These are phyloP conservation scores for Chrysoporthe puriensis DNA, from an alignment of 2,329 filamentous ascomycete genomes.

Conservation along the genomic window DNA sequence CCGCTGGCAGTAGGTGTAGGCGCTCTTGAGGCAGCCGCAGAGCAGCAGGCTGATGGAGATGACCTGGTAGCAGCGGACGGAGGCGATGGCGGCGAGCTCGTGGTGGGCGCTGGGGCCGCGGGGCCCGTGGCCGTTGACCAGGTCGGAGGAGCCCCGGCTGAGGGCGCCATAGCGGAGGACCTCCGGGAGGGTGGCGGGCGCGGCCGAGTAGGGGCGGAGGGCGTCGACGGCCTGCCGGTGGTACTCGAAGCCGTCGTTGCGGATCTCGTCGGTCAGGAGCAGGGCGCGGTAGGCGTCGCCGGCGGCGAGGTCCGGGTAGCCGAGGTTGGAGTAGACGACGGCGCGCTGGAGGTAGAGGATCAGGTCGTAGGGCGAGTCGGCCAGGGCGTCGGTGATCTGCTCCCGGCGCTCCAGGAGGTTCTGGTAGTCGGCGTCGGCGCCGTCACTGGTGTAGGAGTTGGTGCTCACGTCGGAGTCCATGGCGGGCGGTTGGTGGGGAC, in stretches of 20 bases:
- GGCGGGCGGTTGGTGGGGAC: slow-evolving; percentile 23
- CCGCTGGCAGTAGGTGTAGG: slow-evolving; percentile 65
- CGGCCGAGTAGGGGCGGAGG: slow-evolving; percentile 45
- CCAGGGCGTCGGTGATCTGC: slow-evolving; percentile 59
- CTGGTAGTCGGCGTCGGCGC: slow-evolving; percentile 45
- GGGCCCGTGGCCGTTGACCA: slow-evolving; percentile 39
- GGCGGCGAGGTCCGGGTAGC: slow-evolving; percentile 86
- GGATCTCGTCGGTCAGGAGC: slow-evolving; percentile 80
- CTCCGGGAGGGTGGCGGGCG: slow-evolving; percentile 42
- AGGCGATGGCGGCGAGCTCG: slow-evolving; percentile 52
- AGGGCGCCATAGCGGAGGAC: slow-evolving; percentile 52
- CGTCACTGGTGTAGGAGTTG: slow-evolving; percentile 35
- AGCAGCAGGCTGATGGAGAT: slow-evolving; percentile 62
- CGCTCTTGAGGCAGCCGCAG: slow-evolving; percentile 70
- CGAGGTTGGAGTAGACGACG: slow-evolving; percentile 70
- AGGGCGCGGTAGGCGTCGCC: slow-evolving; percentile 90
- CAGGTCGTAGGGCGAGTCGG: slow-evolving; percentile 60
- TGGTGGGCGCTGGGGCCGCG: slow-evolving; percentile 40
- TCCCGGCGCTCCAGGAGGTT: slow-evolving; percentile 58
- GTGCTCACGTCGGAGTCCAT: slow-evolving; percentile 34
- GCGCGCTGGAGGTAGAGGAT: slow-evolving; percentile 72
- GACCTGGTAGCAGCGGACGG: slow-evolving; percentile 63
- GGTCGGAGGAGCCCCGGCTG: slow-evolving; percentile 38
- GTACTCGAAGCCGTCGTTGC: slow-evolving; percentile 81
- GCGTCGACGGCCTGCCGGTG: slow-evolving; percentile 68